Conservation (phyloP, 2,329 filamentous ascomycete genomes). For the Penicillium rolfsii region DNA sequence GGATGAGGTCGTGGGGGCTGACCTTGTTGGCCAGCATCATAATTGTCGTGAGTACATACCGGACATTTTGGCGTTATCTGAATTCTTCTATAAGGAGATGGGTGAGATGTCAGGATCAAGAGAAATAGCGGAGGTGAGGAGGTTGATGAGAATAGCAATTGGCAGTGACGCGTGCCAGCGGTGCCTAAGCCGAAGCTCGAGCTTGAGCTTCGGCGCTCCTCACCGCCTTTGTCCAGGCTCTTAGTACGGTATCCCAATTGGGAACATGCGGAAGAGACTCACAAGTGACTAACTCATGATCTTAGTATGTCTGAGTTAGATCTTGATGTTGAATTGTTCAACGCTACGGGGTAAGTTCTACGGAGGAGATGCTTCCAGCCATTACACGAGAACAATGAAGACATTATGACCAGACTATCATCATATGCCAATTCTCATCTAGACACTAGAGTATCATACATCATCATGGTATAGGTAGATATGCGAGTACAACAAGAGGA, state of each 20-base stretch:
- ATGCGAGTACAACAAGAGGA: constrained; percentile 19
- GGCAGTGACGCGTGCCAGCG: constrained; percentile 41
- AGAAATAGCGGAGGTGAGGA: constrained; percentile 14
- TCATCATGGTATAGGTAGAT: constrained; percentile 19
- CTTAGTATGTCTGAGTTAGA: too few relatives aligned
- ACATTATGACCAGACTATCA: background rate
- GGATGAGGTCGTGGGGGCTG: constrained; percentile 36
- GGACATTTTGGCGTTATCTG: constrained; percentile 45
- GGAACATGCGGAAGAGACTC: too few relatives aligned
- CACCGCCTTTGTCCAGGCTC: constrained; percentile 36
- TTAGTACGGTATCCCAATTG: background rate
- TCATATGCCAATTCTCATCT: constrained; percentile 4
- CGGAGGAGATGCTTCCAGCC: too few relatives aligned
- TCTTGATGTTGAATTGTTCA: too few relatives aligned
- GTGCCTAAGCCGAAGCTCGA: constrained; percentile 47
- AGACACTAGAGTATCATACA: constrained; percentile 7
- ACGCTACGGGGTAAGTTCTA: too few relatives aligned
- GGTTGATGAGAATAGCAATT: constrained; percentile 27
- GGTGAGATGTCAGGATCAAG: constrained; percentile 13
- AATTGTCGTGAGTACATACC: constrained; percentile 37
- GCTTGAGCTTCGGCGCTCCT: constrained; percentile 38
- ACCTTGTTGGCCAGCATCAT: constrained; percentile 12
- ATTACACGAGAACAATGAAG: background rate
- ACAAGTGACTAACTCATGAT: too few relatives aligned
- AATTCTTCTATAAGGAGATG: constrained; percentile 16